phyloP scores from a whole-genome alignment of 768 basidiomycete species.

The Pleurotus ostreatus region DNA sequence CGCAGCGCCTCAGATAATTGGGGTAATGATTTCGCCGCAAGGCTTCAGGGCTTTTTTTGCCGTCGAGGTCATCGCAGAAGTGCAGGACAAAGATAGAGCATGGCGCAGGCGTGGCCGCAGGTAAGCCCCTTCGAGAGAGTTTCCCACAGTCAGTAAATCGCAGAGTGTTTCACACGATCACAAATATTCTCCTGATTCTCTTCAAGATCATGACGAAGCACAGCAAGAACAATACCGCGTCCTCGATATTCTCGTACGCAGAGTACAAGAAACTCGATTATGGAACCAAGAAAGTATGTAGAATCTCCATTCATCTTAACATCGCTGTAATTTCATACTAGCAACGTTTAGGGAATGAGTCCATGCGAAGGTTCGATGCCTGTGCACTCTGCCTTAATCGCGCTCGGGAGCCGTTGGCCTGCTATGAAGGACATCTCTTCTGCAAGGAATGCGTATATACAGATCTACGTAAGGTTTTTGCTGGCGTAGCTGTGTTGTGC shows the following conservation, averaged over 20 bases:
- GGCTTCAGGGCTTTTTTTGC: background rate
- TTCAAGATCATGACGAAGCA: constrained; percentile 69
- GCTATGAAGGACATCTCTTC: constrained; percentile 85
- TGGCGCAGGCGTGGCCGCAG: background rate
- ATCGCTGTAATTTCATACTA: constrained; percentile 16
- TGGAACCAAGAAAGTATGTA: constrained; percentile 69
- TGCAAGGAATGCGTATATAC: constrained; percentile 94
- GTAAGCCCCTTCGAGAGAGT: background rate
- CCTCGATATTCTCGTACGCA: constrained; percentile 86
- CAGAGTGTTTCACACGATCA: background rate
- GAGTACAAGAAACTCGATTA: constrained; percentile 85
- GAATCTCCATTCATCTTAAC: background rate
- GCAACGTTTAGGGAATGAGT: constrained; percentile 87
- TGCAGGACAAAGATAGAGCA: background rate
- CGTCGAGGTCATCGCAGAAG: background rate
- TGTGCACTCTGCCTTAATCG: constrained; percentile 85
- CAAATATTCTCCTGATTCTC: background rate
- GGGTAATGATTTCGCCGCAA: background rate
- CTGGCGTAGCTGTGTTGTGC: background rate
- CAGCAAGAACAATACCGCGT: constrained; percentile 87
- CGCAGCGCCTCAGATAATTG: no score
- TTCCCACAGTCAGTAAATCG: background rate
- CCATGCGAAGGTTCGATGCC: constrained; percentile 88
- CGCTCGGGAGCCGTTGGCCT: constrained; percentile 81
- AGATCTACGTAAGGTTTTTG: constrained; percentile 60